These are phyloP conservation scores for Asterella californica DNA, from an alignment of 225 moss, liverwort and hornwort genomes.

Conservation along the genomic window DNA sequence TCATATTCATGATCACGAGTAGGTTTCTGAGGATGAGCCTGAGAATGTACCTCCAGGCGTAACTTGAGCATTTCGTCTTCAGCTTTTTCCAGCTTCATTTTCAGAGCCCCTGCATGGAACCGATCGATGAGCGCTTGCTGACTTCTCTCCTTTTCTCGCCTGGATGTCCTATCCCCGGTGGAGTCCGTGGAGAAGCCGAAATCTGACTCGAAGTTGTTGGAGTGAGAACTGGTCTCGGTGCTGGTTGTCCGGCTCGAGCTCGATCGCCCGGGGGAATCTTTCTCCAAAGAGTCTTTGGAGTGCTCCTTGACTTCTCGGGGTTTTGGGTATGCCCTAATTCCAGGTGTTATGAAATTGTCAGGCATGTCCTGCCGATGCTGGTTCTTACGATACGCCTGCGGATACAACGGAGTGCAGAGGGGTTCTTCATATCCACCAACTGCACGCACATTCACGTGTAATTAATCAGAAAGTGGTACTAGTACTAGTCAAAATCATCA, in stretches of 20 bases:
- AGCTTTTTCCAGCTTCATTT: slow-evolving; percentile 26
- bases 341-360: slow-evolving; percentile 15
- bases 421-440: slow-evolving; percentile 19
- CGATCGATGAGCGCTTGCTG: slow-evolving; percentile 22
- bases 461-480: background rate
- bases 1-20: too few species aligned
- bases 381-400: slow-evolving; percentile 1
- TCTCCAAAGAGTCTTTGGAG: background rate
- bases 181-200: slow-evolving; percentile 19
- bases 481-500: background rate
- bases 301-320: background rate
- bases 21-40: slow-evolving; percentile 5
- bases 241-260: slow-evolving; percentile 25
- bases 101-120: slow-evolving; percentile 19
- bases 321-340: slow-evolving; percentile 12
- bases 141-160: slow-evolving; percentile 11
- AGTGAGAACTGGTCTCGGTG: slow-evolving; percentile 18
- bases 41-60: slow-evolving; percentile 21
- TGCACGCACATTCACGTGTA: background rate
- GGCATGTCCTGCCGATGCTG: slow-evolving; percentile 9
- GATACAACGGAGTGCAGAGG: slow-evolving; percentile 4
- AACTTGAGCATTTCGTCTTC: slow-evolving; percentile 26
- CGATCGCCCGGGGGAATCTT: slow-evolving; percentile 18
- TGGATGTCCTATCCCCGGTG: slow-evolving; percentile 7
- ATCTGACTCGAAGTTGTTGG: slow-evolving; percentile 11